Percentiles rank a stretch among this genome's conserved stretches.
phyloP scores from a whole-genome alignment of 2,329 filamentous ascomycete species.

The Tolypocladium pustulatum region DNA sequence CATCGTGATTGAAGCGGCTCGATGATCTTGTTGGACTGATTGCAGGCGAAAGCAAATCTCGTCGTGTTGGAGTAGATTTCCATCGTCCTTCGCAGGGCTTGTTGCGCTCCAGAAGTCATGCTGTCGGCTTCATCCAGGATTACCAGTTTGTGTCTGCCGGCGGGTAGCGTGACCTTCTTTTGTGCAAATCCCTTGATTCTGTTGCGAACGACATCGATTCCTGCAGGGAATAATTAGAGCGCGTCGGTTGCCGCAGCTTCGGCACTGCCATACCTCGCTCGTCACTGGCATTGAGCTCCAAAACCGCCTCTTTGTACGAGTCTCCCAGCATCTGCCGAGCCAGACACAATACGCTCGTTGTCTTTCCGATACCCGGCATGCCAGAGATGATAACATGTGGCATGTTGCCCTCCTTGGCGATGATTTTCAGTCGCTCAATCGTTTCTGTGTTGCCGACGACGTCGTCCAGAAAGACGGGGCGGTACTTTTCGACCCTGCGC shows the following conservation, averaged over 20 bases:
- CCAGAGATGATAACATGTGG: constrained; percentile 99
- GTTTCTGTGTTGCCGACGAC: constrained; percentile 97
- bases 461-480: constrained; percentile 89
- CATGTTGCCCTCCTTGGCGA: constrained; percentile 98
- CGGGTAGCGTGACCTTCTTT: constrained; percentile 92
- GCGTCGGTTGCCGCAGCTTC: background rate
- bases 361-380: constrained; percentile 98
- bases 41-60: constrained; percentile 95
- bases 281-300: constrained; percentile 93
- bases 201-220: constrained; percentile 95
- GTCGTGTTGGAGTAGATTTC: constrained; percentile 97
- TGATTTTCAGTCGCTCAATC: constrained; percentile 94
- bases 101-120: constrained; percentile 95
- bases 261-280: constrained; percentile 58
- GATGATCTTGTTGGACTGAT: constrained; percentile 98
- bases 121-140: constrained; percentile 97
- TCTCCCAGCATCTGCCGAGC: constrained; percentile 86
- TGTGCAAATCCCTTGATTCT: constrained; percentile 97
- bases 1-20: constrained; percentile 96
- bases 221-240: constrained; percentile 23
- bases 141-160: constrained; percentile 87
- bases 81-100: constrained; percentile 92
- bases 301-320: constrained; percentile 91
- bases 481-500: constrained; percentile 92
- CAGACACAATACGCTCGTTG: constrained; percentile 86